Evolutionary conservation across 2,329 filamentous ascomycete species (phyloP), one percentile per base, ranked within the genome.

Genomic region (Diplocarpon rosae): DNA sequence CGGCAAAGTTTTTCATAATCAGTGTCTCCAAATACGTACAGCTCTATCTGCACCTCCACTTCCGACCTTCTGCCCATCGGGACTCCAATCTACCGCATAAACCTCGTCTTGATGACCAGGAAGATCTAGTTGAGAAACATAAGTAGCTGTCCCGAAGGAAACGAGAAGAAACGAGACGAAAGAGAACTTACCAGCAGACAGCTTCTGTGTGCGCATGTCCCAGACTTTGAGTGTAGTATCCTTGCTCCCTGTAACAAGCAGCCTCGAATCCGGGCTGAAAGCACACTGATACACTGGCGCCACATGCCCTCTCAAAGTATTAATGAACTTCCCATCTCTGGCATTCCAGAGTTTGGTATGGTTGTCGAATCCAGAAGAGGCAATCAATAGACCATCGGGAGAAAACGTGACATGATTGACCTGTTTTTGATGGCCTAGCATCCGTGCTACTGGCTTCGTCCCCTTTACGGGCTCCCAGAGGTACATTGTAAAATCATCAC

Each of bases 391-490:
- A 29, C 88, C 90, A 59, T 96, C 89, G 0, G 90, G 88, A 1
- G 87, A 95, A 65, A 96, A 96, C 0, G 82, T 84, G 38, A 96
- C 89, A 61, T 95, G 85, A 63, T 96, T 95, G 55, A 96, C 89
- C 60, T 90, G 85, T 66, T 96, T 96, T 63, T 95, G 87, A 59
- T 98, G 92, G 2, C 92, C 92, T n/a, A 87, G 66, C 66, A 96
- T 75, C 29, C 88, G 74, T n/a, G 85, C 83, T 3, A 96, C 70
- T 0, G 90, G 89, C 63, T 96, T 95, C 7, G 72, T 85, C 3
- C 82, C 80, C 35, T 71, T 72, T 9, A 80, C 72, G 0, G 89
- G 89, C 48, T 93, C 85, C 90, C 90, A 98, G 7, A 98, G 73
- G 62, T 88, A 95, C 75, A 98, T 90, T 5, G 89, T 95, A 63